A percentile compares a stretch with the other conserved stretches of the same genome.
Conservation (phyloP, 2,329 filamentous ascomycete species). For the Coleophoma crateriformis region DNA sequence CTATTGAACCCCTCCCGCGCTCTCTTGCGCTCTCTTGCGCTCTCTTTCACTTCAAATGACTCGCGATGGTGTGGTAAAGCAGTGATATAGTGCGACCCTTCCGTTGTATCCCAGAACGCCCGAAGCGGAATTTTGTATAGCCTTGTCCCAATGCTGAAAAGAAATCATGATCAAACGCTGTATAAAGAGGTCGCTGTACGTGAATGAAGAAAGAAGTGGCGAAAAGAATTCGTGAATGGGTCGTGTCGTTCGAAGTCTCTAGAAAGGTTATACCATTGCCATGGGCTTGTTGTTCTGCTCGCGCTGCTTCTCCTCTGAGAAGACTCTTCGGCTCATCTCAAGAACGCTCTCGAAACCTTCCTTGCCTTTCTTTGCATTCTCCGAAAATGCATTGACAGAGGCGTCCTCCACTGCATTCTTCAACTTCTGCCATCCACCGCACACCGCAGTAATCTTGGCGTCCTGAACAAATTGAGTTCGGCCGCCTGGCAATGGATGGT, state of each 20-base stretch:
- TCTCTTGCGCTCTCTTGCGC: no score
- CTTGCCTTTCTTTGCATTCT: constrained; percentile 85
- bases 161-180: no score
- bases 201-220: no score
- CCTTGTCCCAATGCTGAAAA: no score
- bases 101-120: no score
- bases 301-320: constrained; percentile 76
- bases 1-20: no score
- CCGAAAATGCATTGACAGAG: constrained; percentile 79
- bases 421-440: constrained; percentile 95
- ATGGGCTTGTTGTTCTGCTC: constrained; percentile 29
- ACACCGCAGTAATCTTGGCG: constrained; percentile 88
- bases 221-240: no score
- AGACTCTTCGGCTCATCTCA: constrained; percentile 86
- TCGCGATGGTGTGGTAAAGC: no score
- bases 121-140: no score
- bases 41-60: no score
- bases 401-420: constrained; percentile 95
- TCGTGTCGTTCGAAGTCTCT: not conserved
- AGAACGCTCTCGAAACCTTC: constrained; percentile 95
- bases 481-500: constrained; percentile 55
- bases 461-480: constrained; percentile 82
- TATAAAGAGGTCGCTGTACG: no score
- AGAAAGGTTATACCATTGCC: not conserved
- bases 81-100: no score